A percentile compares a stretch with the other conserved stretches of the same genome.
Conservation (phyloP, 2,329 filamentous ascomycete species). For the Karstenula rhodostoma region DNA sequence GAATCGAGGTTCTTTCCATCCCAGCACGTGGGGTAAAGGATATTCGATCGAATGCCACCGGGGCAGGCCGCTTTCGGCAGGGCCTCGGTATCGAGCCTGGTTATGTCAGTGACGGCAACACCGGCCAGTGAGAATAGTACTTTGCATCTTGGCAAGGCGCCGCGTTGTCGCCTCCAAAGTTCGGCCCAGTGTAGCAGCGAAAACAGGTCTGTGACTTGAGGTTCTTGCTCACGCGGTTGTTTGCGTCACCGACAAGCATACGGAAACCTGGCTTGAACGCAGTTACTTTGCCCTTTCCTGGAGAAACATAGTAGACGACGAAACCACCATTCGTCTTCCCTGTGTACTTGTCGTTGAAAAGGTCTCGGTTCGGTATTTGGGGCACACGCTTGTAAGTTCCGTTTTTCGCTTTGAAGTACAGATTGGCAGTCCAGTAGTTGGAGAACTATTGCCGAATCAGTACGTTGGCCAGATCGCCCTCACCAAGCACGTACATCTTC, state of each 20-base stretch:
- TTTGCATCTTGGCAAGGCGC: constrained; percentile 31
- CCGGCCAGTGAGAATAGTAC: constrained; percentile 5
- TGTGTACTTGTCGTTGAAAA: constrained; percentile 44
- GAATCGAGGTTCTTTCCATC: constrained; percentile 60
- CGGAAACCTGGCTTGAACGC: constrained; percentile 49
- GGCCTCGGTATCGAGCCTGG: constrained; percentile 24
- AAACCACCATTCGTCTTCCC: constrained; percentile 50
- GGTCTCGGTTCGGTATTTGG: constrained; percentile 44
- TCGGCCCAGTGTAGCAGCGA: constrained; percentile 56
- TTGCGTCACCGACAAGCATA: constrained; percentile 54
- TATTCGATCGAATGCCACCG: constrained; percentile 33
- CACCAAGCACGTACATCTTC: constrained; percentile 42
- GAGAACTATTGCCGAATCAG: constrained; percentile 24
- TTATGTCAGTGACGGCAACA: not conserved
- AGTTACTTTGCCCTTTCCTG: constrained; percentile 50
- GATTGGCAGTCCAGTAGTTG: constrained; percentile 44
- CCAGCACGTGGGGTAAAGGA: constrained; percentile 41
- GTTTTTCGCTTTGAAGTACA: constrained; percentile 39
- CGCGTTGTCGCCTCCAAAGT: constrained; percentile 54
- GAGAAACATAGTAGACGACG: constrained; percentile 59
- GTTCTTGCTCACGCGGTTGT: constrained; percentile 22
- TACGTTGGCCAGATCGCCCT: not conserved
- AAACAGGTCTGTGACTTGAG: constrained; percentile 52
- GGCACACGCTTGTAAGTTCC: constrained; percentile 52
- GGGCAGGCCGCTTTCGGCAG: constrained; percentile 23